Conservation (phyloP, 116 monocot species). For the Dioscorea cayenensis region DNA sequence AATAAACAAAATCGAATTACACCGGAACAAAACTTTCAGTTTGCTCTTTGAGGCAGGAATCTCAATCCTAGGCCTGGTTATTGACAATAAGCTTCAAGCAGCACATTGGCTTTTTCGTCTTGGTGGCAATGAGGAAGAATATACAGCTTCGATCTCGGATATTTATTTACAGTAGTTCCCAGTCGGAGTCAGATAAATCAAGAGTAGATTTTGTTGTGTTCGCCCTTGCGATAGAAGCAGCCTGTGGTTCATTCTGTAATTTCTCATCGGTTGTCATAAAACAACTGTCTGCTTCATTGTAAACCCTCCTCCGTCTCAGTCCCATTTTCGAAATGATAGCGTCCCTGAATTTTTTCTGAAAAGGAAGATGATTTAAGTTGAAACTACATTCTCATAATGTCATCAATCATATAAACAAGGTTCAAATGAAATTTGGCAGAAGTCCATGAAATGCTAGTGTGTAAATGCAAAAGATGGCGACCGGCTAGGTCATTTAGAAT, state of each 20-base stretch:
- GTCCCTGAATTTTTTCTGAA: conserved; percentile 9
- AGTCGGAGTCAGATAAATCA: not conserved
- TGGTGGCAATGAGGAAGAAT: not conserved
- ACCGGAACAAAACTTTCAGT: not conserved
- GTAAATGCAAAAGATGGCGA: no score
- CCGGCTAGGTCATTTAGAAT: not conserved
- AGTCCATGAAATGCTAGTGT: not conserved
- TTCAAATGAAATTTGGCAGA: not conserved
- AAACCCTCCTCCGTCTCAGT: not conserved
- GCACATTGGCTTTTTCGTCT: not conserved
- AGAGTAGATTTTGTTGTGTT: not conserved
- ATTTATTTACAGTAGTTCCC: conserved; percentile 1
- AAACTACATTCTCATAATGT: not conserved
- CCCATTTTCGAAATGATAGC: not conserved
- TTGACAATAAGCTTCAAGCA: not conserved
- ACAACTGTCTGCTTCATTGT: not conserved
- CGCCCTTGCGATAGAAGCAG: not conserved
- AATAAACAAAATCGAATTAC: not conserved
- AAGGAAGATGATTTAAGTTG: not conserved
- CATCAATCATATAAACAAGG: not conserved
- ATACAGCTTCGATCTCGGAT: not conserved
- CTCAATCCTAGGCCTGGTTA: not conserved
- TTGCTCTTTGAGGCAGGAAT: not conserved
- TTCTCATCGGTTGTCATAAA: no score
- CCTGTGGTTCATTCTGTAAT: not conserved